Conservation (phyloP, 148 eudicot genomes). For the Hydrangea macrophylla region DNA sequence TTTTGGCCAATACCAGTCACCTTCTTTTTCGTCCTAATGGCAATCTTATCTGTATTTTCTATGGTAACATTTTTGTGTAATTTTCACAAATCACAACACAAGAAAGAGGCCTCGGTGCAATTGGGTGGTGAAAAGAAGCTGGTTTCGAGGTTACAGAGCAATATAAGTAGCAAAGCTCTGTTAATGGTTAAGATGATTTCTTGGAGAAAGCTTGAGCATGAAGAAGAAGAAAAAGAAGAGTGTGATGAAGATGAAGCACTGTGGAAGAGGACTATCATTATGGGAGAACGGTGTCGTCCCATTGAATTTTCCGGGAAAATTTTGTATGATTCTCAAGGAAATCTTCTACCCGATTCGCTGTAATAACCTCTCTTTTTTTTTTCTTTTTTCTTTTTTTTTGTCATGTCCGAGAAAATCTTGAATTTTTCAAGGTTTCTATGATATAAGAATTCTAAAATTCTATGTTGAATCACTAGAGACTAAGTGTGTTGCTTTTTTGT, state of each 20-base stretch:
- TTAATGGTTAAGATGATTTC: not conserved
- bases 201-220: not conserved
- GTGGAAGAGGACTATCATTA: slow-evolving; percentile 76
- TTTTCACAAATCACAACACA: not conserved
- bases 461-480: too few species aligned
- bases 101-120: not conserved
- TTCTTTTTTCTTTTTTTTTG: too few species aligned
- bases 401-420: too few species aligned
- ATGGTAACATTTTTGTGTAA: not conserved
- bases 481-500: too few species aligned
- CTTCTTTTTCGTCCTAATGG: not conserved
- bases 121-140: not conserved
- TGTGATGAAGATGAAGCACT: slow-evolving; percentile 39
- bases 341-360: slow-evolving; percentile 43
- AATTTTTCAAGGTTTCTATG: too few species aligned
- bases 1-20: not conserved
- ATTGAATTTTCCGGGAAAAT: slow-evolving; percentile 73
- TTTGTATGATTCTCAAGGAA: slow-evolving; percentile 64
- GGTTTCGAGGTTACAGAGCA: not conserved
- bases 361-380: too few species aligned
- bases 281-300: slow-evolving; percentile 74
- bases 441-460: too few species aligned
- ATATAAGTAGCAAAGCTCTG: not conserved
- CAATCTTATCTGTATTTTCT: not conserved
- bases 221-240: not conserved